These are phyloP conservation scores for Boletus bicolor DNA, from an alignment of 768 basidiomycete genomes.

Conservation along the genomic window DNA sequence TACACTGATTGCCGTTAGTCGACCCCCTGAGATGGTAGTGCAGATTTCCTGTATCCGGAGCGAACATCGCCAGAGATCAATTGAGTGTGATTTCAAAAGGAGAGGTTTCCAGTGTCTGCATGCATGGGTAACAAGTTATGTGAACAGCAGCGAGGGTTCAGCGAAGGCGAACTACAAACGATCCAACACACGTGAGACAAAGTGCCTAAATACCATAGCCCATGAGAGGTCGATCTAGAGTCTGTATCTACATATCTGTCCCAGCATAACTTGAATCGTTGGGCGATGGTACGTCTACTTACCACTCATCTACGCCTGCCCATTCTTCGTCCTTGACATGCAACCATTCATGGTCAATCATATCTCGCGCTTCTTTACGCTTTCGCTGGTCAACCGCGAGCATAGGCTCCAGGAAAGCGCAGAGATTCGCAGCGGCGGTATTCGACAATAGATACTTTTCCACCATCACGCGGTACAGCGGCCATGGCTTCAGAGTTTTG, in stretches of 20 bases:
- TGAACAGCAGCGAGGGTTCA: not conserved
- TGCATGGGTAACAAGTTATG: not conserved
- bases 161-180: not conserved
- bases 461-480: conserved; percentile 76
- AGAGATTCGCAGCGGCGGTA: conserved; percentile 54
- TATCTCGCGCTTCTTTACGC: conserved; percentile 67
- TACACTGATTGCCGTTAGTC: not conserved
- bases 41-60: not conserved
- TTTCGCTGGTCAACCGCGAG: conserved; percentile 64
- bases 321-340: conserved; percentile 34
- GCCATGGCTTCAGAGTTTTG: conserved; percentile 73
- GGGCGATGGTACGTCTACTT: conserved; percentile 6
- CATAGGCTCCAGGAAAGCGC: conserved; percentile 74
- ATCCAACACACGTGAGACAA: conserved; percentile 9
- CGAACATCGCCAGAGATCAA: not conserved
- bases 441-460: conserved; percentile 82
- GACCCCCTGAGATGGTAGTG: not conserved
- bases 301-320: conserved; percentile 30
- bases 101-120: not conserved
- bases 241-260: conserved; percentile 10
- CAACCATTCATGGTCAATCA: conserved; percentile 78
- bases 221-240: conserved; percentile 5
- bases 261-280: not conserved
- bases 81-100: no score
- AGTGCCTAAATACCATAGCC: not conserved